These are phyloP conservation scores for Monosporozyma aerobia DNA, from an alignment of 805 yeast species.

Conservation along the genomic window DNA sequence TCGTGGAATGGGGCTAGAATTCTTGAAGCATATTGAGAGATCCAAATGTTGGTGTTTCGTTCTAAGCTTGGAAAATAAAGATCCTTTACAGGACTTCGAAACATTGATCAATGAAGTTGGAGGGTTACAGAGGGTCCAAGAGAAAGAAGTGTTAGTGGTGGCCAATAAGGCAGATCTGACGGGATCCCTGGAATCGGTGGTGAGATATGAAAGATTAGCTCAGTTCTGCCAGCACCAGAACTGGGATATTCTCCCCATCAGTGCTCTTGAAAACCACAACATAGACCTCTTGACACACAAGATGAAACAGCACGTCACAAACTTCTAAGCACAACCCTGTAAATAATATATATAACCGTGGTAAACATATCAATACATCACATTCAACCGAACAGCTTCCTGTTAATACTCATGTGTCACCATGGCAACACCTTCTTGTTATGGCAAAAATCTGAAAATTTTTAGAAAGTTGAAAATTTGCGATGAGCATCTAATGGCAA, in stretches of 20 bases:
- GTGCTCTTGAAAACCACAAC: constrained; percentile 68
- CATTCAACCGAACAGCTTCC: neutral
- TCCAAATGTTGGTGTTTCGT: constrained; percentile 87
- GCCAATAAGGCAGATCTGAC: constrained; percentile 91
- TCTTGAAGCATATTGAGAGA: constrained; percentile 85
- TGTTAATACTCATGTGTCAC: neutral
- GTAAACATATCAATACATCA: neutral
- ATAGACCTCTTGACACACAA: constrained; percentile 56
- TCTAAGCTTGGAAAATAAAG: constrained; percentile 55
- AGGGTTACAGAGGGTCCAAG: constrained; percentile 50
- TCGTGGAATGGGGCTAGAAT: constrained; percentile 89
- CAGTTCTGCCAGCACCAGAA: constrained; percentile 33
- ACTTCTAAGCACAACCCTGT: neutral
- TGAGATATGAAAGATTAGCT: constrained; percentile 39
- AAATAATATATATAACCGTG: neutral
- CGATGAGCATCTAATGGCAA: constrained; percentile 15
- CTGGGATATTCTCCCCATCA: constrained; percentile 78
- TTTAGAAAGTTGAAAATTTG: constrained; percentile 11
- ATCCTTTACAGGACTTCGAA: constrained; percentile 60
- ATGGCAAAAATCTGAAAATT: neutral
- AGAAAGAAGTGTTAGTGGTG: constrained; percentile 61
- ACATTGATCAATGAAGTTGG: constrained; percentile 56
- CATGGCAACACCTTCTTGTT: neutral
- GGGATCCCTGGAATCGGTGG: constrained; percentile 21
- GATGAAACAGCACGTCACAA: constrained; percentile 47